These are phyloP conservation scores for Verticillium alfalfae DNA, from an alignment of 2,329 filamentous ascomycete genomes.

Conservation along the genomic window DNA sequence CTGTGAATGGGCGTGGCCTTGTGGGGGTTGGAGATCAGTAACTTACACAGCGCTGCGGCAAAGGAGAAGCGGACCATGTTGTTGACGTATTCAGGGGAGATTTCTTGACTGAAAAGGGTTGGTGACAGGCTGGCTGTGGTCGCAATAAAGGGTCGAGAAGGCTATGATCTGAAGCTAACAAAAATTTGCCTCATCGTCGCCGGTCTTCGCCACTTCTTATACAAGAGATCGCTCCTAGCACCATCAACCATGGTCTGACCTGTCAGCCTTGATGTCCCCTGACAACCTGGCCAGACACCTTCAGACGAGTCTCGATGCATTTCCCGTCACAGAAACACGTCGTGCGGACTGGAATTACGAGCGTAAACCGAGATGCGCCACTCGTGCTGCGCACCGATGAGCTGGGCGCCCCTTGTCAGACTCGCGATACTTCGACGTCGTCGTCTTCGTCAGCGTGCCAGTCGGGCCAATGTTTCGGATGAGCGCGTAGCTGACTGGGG, in stretches of 20 bases:
- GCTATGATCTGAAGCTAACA: not conserved
- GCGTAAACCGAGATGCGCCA: not conserved
- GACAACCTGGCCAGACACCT: not conserved
- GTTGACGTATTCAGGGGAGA: not conserved
- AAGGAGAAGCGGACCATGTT: constrained; percentile 10
- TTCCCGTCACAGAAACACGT: constrained; percentile 2
- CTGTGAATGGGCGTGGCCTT: constrained; percentile 5
- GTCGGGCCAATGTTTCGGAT: constrained; percentile 16
- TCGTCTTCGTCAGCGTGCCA: not conserved
- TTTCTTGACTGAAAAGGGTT: too few relatives aligned
- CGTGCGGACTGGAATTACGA: not conserved
- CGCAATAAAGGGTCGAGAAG: too few relatives aligned
- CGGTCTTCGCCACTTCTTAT: not conserved
- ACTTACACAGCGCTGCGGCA: constrained; percentile 7
- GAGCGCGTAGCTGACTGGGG: constrained; percentile 2
- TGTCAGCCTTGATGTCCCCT: not conserved
- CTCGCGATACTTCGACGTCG: not conserved
- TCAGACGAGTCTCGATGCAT: constrained; percentile 1
- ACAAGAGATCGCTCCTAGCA: not conserved
- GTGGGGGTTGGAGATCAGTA: not conserved
- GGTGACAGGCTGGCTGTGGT: too few relatives aligned
- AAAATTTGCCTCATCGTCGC: not conserved
- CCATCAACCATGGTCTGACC: not conserved
- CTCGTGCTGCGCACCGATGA: too few relatives aligned
- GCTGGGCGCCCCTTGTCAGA: not conserved